Evolutionary conservation across 2,329 filamentous ascomycete genomes (phyloP), one percentile per base, ranked within the genome.

Genomic region (Neofusicoccum kwambonambiense): DNA sequence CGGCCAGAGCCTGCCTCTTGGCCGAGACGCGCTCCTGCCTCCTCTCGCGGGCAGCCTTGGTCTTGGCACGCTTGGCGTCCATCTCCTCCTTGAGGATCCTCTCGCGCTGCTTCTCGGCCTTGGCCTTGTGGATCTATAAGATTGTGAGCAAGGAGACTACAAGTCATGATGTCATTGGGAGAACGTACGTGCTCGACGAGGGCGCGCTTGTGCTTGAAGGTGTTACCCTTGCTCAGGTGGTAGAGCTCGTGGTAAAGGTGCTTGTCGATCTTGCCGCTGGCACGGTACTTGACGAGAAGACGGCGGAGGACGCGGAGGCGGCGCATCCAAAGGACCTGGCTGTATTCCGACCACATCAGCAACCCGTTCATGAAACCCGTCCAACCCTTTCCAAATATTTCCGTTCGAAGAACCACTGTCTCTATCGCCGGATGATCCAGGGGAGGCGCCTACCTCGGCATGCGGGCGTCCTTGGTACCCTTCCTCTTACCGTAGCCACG

Each of bases 171-270:
- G 73, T 76, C 66, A 67, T 58, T 37, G 68, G 65, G 65, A 64
- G 64, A 77, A 92, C 95, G 80, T 96, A 99, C 95, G 87, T 99
- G 95, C 89, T 99, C 95, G 82, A 99, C 93, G 78, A 99, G 90
- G 80, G 93, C 95, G 85, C 95, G 91, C 93, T 98, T 99, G 92
- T 99, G 95, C 93, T 99, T 99, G 91, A 99, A 99, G 83, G 95
- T 94, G 90, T 99, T 99, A 96, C 95, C 96, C 93, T 99, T 99
- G 90, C 91, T 95, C 82, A 96, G 87, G 85, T 97, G 95, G 89
- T 99, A 99, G 75, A 99, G 92, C 87, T 98, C 93, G 89, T 99
- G 95, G 90, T 99, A 99, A 70, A 99, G 93, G 89, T 99, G 95
- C 90, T 99, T 99, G 87, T 99, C 95, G 82, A 99, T 99, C 91